Evolutionary conservation across 148 eudicot species (phyloP).

Genomic region (Cornus kousa): DNA sequence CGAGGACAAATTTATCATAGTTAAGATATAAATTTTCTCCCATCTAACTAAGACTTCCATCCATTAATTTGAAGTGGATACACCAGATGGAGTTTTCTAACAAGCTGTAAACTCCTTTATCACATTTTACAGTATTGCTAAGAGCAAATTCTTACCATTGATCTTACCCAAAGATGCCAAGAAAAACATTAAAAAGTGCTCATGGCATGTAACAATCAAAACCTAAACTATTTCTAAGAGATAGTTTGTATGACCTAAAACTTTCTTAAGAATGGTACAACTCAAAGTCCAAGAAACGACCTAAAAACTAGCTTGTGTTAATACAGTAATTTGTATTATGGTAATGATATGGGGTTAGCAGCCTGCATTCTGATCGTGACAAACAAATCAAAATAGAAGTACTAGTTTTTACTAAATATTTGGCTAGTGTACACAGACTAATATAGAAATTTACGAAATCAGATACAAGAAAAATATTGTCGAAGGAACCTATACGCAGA

Average conservation of each 20-base stretch:
- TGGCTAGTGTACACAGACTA: not conserved
- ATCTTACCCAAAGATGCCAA: not conserved
- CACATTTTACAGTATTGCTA: not conserved
- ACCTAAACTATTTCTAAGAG: not conserved
- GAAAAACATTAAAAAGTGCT: not conserved
- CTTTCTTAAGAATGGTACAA: too few relatives aligned
- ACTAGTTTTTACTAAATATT: not conserved
- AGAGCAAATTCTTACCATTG: not conserved
- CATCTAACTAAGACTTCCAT: not conserved
- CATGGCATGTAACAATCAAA: not conserved
- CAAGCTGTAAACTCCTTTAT: constrained; percentile 3
- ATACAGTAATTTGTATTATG: not conserved
- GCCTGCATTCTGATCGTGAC: too few relatives aligned
- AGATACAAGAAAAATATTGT: not conserved
- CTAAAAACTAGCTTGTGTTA: not conserved
- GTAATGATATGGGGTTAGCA: too few relatives aligned
- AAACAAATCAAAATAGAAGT: not conserved
- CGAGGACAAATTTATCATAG: not conserved
- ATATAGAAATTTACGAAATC: not conserved
- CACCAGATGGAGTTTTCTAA: not conserved
- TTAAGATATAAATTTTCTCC: not conserved
- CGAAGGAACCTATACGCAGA: not conserved
- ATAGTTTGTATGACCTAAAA: not conserved
- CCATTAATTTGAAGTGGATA: not conserved
- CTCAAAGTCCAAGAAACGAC: too few relatives aligned